These are phyloP conservation scores for Microbotryum silenes-acaulis DNA, from an alignment of 1,284 basidiomycete species.

Conservation along the genomic window DNA sequence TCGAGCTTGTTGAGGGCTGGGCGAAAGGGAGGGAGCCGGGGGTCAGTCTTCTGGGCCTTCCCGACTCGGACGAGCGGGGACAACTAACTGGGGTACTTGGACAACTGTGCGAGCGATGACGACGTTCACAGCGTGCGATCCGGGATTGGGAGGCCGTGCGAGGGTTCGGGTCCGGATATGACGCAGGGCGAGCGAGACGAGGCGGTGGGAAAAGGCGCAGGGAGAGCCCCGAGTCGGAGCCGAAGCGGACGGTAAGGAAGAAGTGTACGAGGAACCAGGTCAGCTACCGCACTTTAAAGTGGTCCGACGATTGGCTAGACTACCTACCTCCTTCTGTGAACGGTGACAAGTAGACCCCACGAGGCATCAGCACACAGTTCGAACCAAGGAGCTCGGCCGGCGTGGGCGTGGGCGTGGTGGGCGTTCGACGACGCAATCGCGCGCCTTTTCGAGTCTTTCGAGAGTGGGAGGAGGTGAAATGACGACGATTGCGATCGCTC, in stretches of 20 bases:
- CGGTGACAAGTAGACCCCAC: background rate
- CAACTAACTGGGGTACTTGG: constrained; percentile 64
- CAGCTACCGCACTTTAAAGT: background rate
- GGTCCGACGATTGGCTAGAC: background rate
- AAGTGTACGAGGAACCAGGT: background rate
- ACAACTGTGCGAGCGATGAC: constrained; percentile 50
- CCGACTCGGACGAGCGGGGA: background rate
- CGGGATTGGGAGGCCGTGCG: background rate
- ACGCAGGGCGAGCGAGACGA: background rate
- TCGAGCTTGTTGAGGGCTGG: constrained; percentile 66
- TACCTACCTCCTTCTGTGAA: background rate
- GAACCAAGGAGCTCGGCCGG: too few relatives aligned
- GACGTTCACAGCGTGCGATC: background rate
- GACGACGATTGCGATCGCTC: background rate
- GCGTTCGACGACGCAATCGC: background rate
- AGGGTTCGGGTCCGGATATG: background rate
- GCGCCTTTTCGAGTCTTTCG: too few relatives aligned
- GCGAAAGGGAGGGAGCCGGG: background rate
- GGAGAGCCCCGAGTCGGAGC: background rate
- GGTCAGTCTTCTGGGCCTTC: background rate
- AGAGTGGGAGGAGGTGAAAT: background rate
- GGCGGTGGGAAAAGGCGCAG: background rate
- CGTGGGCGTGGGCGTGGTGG: too few relatives aligned
- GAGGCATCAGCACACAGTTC: background rate
- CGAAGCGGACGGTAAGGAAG: background rate